Conservation (phyloP, 352 stramenopile genomes). For the Plasmopara viticola region DNA sequence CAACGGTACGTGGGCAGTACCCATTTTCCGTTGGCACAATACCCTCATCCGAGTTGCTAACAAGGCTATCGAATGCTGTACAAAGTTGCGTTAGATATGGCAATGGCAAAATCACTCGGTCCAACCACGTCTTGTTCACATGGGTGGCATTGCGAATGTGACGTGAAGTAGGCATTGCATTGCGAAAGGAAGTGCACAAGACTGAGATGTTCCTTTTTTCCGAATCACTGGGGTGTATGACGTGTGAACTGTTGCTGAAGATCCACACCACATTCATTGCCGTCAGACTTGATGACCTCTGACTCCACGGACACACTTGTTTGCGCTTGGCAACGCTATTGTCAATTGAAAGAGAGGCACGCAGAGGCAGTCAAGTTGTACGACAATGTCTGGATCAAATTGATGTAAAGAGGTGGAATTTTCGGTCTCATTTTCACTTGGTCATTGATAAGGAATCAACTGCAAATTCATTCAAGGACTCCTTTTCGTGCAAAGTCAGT, state of each 20-base stretch:
- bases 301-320: slow-evolving; percentile 39
- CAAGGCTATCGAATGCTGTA: slow-evolving; percentile 19
- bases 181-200: slow-evolving; percentile 32
- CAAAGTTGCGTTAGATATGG: slow-evolving; percentile 21
- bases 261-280: slow-evolving; percentile 35
- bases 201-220: slow-evolving; percentile 17
- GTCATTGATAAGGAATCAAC: slow-evolving; percentile 1
- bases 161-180: slow-evolving; percentile 22
- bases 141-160: slow-evolving; percentile 33
- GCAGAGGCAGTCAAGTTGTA: slow-evolving; percentile 29
- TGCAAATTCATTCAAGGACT: slow-evolving; percentile 9
- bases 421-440: slow-evolving; percentile 30
- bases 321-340: slow-evolving; percentile 38
- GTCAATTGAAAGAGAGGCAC: slow-evolving; percentile 19
- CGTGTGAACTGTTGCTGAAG: slow-evolving; percentile 30
- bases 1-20: background rate
- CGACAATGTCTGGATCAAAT: slow-evolving; percentile 34
- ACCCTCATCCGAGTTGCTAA: slow-evolving; percentile 8
- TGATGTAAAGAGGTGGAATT: slow-evolving; percentile 28
- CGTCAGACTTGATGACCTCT: slow-evolving; percentile 43
- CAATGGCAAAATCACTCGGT: slow-evolving; percentile 14
- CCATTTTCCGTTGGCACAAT: slow-evolving; percentile 7
- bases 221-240: slow-evolving; percentile 10
- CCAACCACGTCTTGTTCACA: slow-evolving; percentile 31
- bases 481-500: slow-evolving; percentile 36